These are phyloP conservation scores for Phytopythium cucurbitacearum DNA, from an alignment of 352 stramenopile species.

Conservation along the genomic window DNA sequence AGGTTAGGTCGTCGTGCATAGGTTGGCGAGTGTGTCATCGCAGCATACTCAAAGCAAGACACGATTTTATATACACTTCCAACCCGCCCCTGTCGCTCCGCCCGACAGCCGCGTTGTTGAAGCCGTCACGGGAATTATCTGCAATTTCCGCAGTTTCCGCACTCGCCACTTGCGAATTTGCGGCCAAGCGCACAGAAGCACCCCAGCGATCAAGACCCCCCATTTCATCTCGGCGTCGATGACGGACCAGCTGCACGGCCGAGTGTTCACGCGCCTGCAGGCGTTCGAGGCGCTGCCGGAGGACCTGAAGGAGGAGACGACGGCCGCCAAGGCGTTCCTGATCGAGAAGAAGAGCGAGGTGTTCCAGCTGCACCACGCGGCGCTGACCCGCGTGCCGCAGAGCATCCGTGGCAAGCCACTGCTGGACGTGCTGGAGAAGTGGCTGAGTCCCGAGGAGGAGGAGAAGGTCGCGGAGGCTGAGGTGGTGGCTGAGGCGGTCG, in stretches of 20 bases:
- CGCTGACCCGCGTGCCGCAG: conserved; percentile 32
- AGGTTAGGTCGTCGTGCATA: no score
- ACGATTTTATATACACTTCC: no score
- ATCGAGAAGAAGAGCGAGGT: conserved; percentile 36
- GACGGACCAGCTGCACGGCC: conserved; percentile 24
- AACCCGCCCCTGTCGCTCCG: no score
- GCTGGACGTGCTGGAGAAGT: conserved; percentile 38
- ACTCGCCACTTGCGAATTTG: conserved; percentile 1
- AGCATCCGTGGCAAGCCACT: conserved; percentile 42
- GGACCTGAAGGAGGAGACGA: conserved; percentile 25
- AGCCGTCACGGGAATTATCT: no score
- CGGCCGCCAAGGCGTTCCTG: conserved; percentile 24
- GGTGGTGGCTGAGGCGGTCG: not conserved
- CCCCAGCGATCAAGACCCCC: conserved; percentile 4
- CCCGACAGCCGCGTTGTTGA: no score
- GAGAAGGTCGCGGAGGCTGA: conserved; percentile 6
- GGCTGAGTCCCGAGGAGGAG: conserved; percentile 24
- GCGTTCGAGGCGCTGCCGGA: conserved; percentile 18
- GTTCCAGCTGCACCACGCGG: conserved; percentile 33
- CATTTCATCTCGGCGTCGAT: conserved; percentile 6
- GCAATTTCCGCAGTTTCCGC: not conserved
- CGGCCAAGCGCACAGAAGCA: conserved; percentile 4
- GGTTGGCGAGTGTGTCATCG: no score
- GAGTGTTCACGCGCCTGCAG: conserved; percentile 20
- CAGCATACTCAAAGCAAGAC: not conserved